phyloP scores from a whole-genome alignment of 306 rosid species.

The Cicer arietinum region DNA sequence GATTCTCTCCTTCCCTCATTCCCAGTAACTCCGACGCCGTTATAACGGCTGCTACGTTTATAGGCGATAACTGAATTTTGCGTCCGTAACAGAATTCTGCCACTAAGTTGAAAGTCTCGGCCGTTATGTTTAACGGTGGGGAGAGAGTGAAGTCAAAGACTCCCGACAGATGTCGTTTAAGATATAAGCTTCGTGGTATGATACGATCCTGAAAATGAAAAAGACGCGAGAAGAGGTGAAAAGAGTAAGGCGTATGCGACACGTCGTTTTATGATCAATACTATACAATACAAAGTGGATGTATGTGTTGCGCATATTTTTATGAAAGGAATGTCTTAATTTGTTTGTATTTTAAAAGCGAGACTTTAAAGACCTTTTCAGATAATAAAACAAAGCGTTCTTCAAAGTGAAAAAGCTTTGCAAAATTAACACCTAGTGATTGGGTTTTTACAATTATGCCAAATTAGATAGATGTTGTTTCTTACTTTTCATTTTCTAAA shows the following conservation, averaged over 20 bases:
- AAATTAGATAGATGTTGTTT: not conserved
- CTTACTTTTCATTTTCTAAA: not conserved
- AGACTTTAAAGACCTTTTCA: slow-evolving; percentile 37
- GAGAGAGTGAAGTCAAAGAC: slow-evolving; percentile 61
- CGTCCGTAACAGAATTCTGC: slow-evolving; percentile 80
- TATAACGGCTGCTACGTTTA: slow-evolving; percentile 71
- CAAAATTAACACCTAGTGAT: not conserved
- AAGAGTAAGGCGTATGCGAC: slow-evolving; percentile 6
- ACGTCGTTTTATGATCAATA: slow-evolving; percentile 24
- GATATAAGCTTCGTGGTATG: slow-evolving; percentile 64
- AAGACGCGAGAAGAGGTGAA: not conserved
- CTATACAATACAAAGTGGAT: not conserved
- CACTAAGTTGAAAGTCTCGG: slow-evolving; percentile 62
- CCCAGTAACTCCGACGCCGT: slow-evolving; percentile 80
- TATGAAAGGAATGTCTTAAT: slow-evolving; percentile 47
- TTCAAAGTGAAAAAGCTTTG: slow-evolving; percentile 11
- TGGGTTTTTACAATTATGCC: not conserved
- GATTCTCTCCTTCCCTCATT: slow-evolving; percentile 66
- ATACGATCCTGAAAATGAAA: slow-evolving; percentile 61
- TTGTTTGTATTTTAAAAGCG: slow-evolving; percentile 39
- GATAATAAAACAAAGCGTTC: slow-evolving; percentile 30
- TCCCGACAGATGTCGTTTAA: slow-evolving; percentile 64
- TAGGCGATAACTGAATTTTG: slow-evolving; percentile 57
- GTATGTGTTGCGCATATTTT: slow-evolving; percentile 46
- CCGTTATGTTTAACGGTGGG: slow-evolving; percentile 79